A percentile compares a stretch with the other conserved stretches of the same genome.
Conservation (phyloP, 805 yeast species). For the Metschnikowia santaceciliae region DNA sequence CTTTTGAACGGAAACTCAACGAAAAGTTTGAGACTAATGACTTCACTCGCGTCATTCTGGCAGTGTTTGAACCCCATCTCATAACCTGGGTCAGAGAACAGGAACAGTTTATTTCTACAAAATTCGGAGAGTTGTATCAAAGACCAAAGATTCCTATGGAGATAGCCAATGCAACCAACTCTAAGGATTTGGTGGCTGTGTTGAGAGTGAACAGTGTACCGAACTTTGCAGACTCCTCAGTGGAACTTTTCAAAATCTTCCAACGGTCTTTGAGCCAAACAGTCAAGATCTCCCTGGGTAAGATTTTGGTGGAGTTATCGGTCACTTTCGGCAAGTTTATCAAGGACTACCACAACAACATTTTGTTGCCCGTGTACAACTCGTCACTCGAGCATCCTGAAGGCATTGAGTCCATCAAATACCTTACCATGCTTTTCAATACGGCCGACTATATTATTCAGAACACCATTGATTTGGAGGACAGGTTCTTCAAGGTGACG, state of each 20-base stretch:
- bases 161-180: constrained; percentile 3
- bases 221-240: constrained; percentile 78
- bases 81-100: constrained; percentile 85
- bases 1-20: constrained; percentile 74
- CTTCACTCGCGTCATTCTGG: constrained; percentile 47
- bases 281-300: constrained; percentile 15
- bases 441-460: constrained; percentile 87
- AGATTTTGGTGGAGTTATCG: constrained; percentile 33
- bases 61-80: constrained; percentile 80
- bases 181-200: constrained; percentile 24
- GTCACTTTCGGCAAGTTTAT: constrained; percentile 65
- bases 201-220: constrained; percentile 47
- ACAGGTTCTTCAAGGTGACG: constrained; percentile 44
- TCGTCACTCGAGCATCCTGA: constrained; percentile 20
- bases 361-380: constrained; percentile 30
- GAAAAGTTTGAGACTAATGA: constrained; percentile 52
- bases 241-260: constrained; percentile 78
- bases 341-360: constrained; percentile 35
- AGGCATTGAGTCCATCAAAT: constrained; percentile 58
- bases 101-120: constrained; percentile 56
- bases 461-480: constrained; percentile 75
- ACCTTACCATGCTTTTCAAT: constrained; percentile 69
- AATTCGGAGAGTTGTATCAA: constrained; percentile 61
- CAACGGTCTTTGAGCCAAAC: constrained; percentile 55
- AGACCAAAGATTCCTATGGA: constrained; percentile 50